Percentiles rank a stretch among this genome's conserved stretches.
phyloP scores from a whole-genome alignment of 106 monocot species.

The Hemerocallis citrina region DNA sequence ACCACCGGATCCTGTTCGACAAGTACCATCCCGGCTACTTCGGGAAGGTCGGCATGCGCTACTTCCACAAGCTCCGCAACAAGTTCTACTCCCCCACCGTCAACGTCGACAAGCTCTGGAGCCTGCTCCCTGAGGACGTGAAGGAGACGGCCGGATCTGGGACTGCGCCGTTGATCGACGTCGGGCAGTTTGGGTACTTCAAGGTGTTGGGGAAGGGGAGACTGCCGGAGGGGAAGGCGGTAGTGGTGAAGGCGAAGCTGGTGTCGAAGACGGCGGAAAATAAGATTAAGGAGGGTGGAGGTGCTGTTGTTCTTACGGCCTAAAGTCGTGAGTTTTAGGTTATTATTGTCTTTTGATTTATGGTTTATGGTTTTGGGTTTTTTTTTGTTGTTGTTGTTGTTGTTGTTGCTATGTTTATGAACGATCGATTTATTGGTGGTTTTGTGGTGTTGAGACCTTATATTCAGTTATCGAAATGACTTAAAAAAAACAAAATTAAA shows the following conservation, averaged over 20 bases:
- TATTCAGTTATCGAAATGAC: neutral
- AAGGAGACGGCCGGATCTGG: conserved; percentile 27
- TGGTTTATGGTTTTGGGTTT: neutral
- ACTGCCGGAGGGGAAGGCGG: conserved; percentile 28
- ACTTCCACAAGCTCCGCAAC: conserved; percentile 89
- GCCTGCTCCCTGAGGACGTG: conserved; percentile 48
- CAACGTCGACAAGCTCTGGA: conserved; percentile 48
- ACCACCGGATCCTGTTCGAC: conserved; percentile 86
- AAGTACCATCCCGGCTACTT: conserved; percentile 92
- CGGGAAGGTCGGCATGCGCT: conserved; percentile 87
- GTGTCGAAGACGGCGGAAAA: conserved; percentile 63
- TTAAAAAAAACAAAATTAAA: neutral
- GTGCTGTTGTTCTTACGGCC: conserved; percentile 55
- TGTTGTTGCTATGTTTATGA: neutral
- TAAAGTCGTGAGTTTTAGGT: conserved; percentile 9
- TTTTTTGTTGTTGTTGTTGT: neutral
- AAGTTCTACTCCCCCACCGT: conserved; percentile 70
- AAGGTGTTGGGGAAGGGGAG: conserved; percentile 83
- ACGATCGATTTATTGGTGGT: neutral
- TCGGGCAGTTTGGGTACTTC: conserved; percentile 73
- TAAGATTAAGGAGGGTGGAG: conserved; percentile 58
- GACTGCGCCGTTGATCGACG: conserved; percentile 51
- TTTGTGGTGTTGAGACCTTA: neutral
- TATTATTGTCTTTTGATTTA: neutral
- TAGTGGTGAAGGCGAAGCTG: conserved; percentile 65